Percentiles rank a stretch among this genome's conserved stretches.
Conservation (phyloP, 495 filamentous ascomycete genomes). For the Beverwykella pulmonaria region DNA sequence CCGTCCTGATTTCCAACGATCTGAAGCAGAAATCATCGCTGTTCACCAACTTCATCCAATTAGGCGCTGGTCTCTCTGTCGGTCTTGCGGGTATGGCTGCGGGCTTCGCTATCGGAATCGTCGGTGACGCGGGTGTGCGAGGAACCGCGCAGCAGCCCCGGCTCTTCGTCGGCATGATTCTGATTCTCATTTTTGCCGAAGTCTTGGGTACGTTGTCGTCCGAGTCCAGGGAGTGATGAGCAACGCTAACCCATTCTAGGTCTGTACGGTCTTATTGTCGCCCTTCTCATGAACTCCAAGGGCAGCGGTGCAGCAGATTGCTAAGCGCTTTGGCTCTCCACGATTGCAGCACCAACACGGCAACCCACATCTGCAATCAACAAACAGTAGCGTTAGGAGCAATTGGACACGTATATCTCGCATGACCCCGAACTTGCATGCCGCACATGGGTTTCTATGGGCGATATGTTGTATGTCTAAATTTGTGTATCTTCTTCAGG, state of each 20-base stretch:
- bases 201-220: constrained; percentile 73
- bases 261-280: constrained; percentile 98
- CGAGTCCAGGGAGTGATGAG: constrained; percentile 14
- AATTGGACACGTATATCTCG: constrained; percentile 5
- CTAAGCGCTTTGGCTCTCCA: not conserved
- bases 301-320: constrained; percentile 15
- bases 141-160: constrained; percentile 97
- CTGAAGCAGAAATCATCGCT: constrained; percentile 80
- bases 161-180: constrained; percentile 99
- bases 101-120: constrained; percentile 98
- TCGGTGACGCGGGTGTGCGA: constrained; percentile 97
- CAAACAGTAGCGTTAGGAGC: constrained; percentile 1
- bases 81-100: constrained; percentile 96
- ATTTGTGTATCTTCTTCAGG: constrained; percentile 33
- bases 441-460: constrained; percentile 18
- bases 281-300: constrained; percentile 93
- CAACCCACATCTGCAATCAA: constrained; percentile 13
- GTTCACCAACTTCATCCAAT: constrained; percentile 94
- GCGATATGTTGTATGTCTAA: constrained; percentile 37
- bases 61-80: constrained; percentile 94
- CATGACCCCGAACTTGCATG: constrained; percentile 17
- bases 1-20: constrained; percentile 93
- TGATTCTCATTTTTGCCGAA: constrained; percentile 99
- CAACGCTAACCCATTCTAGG: constrained; percentile 50
- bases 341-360: constrained; percentile 16